Evolutionary conservation across 2,329 filamentous ascomycete species (phyloP), one percentile per base, ranked within the genome.

Genomic region (Triangularia setosa): DNA sequence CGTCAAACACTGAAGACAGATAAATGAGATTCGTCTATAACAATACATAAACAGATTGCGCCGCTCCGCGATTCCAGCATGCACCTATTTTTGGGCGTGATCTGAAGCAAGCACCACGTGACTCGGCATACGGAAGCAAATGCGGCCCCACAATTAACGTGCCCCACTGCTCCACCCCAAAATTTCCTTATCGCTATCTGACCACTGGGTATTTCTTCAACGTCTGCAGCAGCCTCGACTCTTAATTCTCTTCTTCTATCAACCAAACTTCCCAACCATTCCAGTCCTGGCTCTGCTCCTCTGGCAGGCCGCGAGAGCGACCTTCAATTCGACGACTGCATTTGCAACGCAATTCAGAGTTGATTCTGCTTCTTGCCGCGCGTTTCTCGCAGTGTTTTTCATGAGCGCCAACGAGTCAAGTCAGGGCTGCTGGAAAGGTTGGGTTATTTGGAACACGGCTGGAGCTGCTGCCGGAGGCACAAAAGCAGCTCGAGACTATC

Each of bases 111-210:
- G n/a, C n/a, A 11, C 4, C 40, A 48, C 40, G 40, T 48, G 40
- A 48, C 40, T 48, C 40, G 40, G 40, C n/a, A 21, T 9, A 57
- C 55, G 30, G 30, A 28, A 57, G 11, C 27, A 57, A 57, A 59
- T 40, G 27, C 35, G 30, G 28, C 35, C 33, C 57, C 30, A 40
- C 48, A 5, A n/a, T n/a, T 1, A 23, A 25, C 27, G 7, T 4
- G 16, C n/a, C 53, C 60, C 64, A 60, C 53, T 61, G 60, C 18
- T 25, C 57, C 55, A 54, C 58, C 62, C 11, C 58, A 64, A 62
- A 66, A 64, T 65, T 68, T 68, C 53, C 62, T 67, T 67, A 67
- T 68, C 63, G 68, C 62, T 64, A 65, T 67, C 62, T 55, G 28
- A 40, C 24, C 25, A 23, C 23, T 48, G 60, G 53, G 60, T 69